Evolutionary conservation across 345 rosid species (phyloP).

Genomic region (Stellera chamaejasme): DNA sequence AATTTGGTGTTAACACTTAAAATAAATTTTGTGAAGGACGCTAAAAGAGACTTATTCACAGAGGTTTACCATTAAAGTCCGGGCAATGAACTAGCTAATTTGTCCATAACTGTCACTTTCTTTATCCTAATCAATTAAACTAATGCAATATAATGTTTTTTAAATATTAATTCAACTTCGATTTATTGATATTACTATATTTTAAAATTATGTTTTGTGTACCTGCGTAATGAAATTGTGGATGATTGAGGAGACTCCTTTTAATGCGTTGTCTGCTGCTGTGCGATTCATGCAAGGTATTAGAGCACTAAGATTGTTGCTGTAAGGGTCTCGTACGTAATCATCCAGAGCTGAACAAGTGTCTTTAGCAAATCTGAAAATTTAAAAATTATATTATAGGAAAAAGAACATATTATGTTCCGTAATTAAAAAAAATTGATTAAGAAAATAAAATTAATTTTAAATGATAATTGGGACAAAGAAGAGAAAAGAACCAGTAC

Average conservation of each 20-base stretch:
- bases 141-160: too few relatives aligned
- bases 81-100: too few relatives aligned
- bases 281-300: conserved; percentile 47
- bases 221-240: conserved; percentile 44
- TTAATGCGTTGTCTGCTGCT: conserved; percentile 26
- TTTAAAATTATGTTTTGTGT: not conserved
- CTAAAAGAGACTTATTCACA: too few relatives aligned
- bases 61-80: too few relatives aligned
- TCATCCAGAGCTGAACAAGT: conserved; percentile 45
- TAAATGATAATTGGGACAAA: not conserved
- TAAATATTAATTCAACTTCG: too few relatives aligned
- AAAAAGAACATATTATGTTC: conserved; percentile 1
- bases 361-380: conserved; percentile 47
- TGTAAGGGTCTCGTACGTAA: conserved; percentile 36
- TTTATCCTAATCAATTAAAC: too few relatives aligned
- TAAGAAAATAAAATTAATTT: not conserved
- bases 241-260: conserved; percentile 30
- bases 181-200: too few relatives aligned
- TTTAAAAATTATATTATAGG: not conserved
- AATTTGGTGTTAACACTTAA: too few relatives aligned
- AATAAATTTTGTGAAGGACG: too few relatives aligned
- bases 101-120: too few relatives aligned
- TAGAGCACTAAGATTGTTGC: conserved; percentile 28
- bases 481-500: conserved; percentile 11
- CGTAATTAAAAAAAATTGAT: not conserved